Percentiles rank a stretch among this genome's conserved stretches.
Conservation (phyloP, 164 flowering plant species). For the Berberis vulgaris region DNA sequence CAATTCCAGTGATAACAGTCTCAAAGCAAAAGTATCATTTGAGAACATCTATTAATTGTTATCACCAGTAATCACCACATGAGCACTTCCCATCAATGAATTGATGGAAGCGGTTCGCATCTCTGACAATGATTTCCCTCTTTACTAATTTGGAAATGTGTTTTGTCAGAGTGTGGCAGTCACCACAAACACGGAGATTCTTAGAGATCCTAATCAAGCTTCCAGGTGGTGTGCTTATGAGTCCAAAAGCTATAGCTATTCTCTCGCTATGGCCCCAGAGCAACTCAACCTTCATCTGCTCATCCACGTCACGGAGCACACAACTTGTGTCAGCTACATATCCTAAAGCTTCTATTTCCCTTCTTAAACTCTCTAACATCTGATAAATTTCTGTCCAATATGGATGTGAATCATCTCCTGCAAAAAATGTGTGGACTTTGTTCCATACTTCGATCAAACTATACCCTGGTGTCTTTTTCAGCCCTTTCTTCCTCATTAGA, state of each 20-base stretch:
- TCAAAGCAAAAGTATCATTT: not conserved
- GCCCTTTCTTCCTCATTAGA: constrained; percentile 30
- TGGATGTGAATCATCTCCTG: constrained; percentile 35
- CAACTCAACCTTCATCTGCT: constrained; percentile 25
- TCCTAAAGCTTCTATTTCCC: constrained; percentile 26
- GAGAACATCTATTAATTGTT: not conserved
- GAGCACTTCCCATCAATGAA: constrained; percentile 32
- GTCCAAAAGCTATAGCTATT: constrained; percentile 38
- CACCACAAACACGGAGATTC: constrained; percentile 34
- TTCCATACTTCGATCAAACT: constrained; percentile 31
- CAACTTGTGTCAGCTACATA: constrained; percentile 33
- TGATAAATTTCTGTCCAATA: constrained; percentile 18
- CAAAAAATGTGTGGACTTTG: constrained; percentile 28
- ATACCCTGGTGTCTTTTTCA: constrained; percentile 39
- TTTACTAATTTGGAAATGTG: constrained; percentile 27
- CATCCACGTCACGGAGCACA: constrained; percentile 33
- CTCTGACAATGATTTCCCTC: constrained; percentile 37
- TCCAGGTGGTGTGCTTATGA: constrained; percentile 32
- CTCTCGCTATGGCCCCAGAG: constrained; percentile 41
- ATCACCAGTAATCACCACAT: constrained; percentile 40
- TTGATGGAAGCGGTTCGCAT: constrained; percentile 36
- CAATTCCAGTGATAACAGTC: too few relatives aligned
- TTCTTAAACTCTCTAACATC: constrained; percentile 18
- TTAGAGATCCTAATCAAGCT: constrained; percentile 35
- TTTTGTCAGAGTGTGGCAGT: constrained; percentile 33